Conservation (phyloP, 108 stramenopile genomes). For the Skeletonema potamos region DNA sequence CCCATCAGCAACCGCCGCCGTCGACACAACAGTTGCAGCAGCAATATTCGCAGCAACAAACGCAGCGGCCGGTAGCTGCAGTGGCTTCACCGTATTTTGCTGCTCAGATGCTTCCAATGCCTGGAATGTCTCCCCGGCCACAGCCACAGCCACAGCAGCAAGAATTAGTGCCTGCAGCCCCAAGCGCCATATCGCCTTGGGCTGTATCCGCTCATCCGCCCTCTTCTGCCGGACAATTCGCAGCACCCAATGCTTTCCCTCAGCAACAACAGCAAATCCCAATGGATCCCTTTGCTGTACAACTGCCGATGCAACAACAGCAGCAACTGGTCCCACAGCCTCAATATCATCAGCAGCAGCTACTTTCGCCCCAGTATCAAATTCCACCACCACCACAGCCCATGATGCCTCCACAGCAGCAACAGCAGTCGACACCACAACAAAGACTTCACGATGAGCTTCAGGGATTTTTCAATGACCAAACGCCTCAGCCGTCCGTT, state of each 20-base stretch:
- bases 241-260: not conserved
- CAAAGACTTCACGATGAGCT: not conserved
- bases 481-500: not conserved
- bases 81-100: not conserved
- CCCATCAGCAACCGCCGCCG: not conserved
- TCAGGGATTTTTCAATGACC: constrained; percentile 4
- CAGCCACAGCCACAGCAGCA: not conserved
- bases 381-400: not conserved
- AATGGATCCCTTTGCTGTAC: constrained; percentile 1
- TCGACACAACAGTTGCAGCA: too few relatives aligned
- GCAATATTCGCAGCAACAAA: not conserved
- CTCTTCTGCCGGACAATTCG: not conserved
- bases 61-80: not conserved
- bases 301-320: constrained; percentile 12
- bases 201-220: not conserved
- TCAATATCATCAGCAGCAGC: constrained; percentile 37
- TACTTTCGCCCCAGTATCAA: constrained; percentile 2
- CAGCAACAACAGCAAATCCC: not conserved
- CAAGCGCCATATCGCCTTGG: not conserved
- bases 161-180: not conserved
- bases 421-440: constrained; percentile 5
- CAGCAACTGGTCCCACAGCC: constrained; percentile 19
- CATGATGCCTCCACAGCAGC: not conserved
- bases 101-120: not conserved
- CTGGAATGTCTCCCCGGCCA: not conserved